phyloP scores from a whole-genome alignment of 129 eudicot genomes.

The Helianthus tuberosus region DNA sequence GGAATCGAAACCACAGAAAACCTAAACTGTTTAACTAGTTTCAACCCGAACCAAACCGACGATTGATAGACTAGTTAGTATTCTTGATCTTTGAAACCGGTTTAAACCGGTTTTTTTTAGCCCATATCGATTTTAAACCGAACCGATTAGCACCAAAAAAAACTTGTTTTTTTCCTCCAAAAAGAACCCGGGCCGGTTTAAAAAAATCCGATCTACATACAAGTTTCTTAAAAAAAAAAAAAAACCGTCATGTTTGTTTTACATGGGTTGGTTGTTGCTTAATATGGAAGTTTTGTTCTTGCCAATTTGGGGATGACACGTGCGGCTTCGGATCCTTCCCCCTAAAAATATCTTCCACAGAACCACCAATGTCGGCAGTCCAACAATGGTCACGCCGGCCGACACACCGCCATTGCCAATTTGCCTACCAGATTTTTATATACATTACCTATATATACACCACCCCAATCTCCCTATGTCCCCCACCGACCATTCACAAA shows the following conservation, averaged over 20 bases:
- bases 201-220: no score
- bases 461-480: background rate
- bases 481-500: slow-evolving; percentile 14
- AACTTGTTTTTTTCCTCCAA: no score
- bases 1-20: no score
- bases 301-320: slow-evolving; percentile 15
- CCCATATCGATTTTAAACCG: no score
- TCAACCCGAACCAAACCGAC: no score
- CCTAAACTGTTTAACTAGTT: no score
- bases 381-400: slow-evolving; percentile 10
- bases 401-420: slow-evolving; percentile 12
- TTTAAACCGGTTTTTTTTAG: no score
- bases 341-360: slow-evolving; percentile 22
- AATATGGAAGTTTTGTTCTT: slow-evolving; percentile 2
- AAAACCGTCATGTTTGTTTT: background rate
- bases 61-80: no score
- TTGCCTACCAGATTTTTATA: background rate
- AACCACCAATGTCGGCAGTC: slow-evolving; percentile 12
- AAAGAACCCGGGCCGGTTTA: no score
- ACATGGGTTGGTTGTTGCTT: slow-evolving; percentile 1
- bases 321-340: slow-evolving; percentile 2
- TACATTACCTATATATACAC: slow-evolving; percentile 21
- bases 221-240: background rate
- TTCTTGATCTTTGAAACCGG: no score
- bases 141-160: no score